A percentile compares a stretch with the other conserved stretches of the same genome.
Evolutionary conservation across 2,329 filamentous ascomycete genomes (phyloP).

Genomic region (Scedosporium aurantiacum): DNA sequence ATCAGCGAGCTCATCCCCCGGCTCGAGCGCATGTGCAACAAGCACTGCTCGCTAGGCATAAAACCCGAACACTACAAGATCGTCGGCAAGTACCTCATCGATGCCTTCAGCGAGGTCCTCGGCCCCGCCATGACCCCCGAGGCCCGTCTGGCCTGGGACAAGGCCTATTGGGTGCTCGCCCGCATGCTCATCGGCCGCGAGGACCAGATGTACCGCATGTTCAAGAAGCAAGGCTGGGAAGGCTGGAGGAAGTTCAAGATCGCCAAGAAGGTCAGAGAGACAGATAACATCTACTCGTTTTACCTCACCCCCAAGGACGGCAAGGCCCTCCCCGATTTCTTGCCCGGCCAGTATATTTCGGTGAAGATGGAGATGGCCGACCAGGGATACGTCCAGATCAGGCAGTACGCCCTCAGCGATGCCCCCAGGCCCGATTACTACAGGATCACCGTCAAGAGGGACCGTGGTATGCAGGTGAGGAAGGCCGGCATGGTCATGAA

Average conservation of each 20-base stretch:
- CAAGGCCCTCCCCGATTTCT: slow-evolving; percentile 48
- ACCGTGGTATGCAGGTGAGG: slow-evolving; percentile 38
- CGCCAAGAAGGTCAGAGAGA: slow-evolving; percentile 52
- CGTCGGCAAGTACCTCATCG: slow-evolving; percentile 58
- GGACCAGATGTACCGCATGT: slow-evolving; percentile 48
- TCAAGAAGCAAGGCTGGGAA: slow-evolving; percentile 43
- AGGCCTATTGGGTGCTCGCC: slow-evolving; percentile 63
- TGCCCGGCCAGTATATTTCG: slow-evolving; percentile 64
- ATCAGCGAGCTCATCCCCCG: slow-evolving; percentile 42
- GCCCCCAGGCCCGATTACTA: slow-evolving; percentile 50
- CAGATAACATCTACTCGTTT: slow-evolving; percentile 59
- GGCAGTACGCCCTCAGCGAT: slow-evolving; percentile 65
- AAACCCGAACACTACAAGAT: slow-evolving; percentile 58
- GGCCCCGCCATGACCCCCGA: slow-evolving; percentile 54
- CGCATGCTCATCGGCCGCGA: slow-evolving; percentile 61
- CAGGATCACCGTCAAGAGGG: slow-evolving; percentile 61
- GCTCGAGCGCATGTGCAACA: slow-evolving; percentile 53
- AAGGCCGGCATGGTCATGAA: slow-evolving; percentile 31
- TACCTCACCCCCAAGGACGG: slow-evolving; percentile 55
- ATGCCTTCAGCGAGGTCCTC: slow-evolving; percentile 55
- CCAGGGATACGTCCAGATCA: slow-evolving; percentile 48
- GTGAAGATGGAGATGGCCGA: slow-evolving; percentile 46
- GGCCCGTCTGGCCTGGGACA: slow-evolving; percentile 55
- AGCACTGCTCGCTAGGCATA: slow-evolving; percentile 62
- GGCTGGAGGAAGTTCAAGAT: slow-evolving; percentile 59